These are phyloP conservation scores for Bjerkandera adusta DNA, from an alignment of 1,284 basidiomycete species.

Conservation along the genomic window DNA sequence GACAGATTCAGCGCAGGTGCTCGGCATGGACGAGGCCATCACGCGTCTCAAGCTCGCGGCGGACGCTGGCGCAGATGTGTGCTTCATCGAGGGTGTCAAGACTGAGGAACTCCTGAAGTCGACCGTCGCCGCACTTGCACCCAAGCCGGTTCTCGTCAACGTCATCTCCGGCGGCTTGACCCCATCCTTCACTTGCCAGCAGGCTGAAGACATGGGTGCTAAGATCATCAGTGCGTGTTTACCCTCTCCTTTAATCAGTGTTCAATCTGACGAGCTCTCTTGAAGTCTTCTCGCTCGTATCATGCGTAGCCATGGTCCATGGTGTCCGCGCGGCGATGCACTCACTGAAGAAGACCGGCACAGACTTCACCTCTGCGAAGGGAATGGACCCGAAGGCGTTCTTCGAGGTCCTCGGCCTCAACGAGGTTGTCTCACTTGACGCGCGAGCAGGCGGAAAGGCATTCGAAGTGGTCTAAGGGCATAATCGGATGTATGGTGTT, in stretches of 20 bases:
- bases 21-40: constrained; percentile 81
- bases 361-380: constrained; percentile 63
- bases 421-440: constrained; percentile 57
- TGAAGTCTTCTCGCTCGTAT: constrained; percentile 65
- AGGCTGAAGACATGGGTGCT: constrained; percentile 68
- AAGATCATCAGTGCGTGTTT: constrained; percentile 70
- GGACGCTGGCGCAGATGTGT: constrained; percentile 78
- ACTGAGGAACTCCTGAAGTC: constrained; percentile 62
- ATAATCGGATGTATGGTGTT: too few species aligned
- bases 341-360: constrained; percentile 72
- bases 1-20: constrained; percentile 78
- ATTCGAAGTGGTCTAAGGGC: constrained; percentile 49
- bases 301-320: constrained; percentile 71
- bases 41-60: constrained; percentile 67
- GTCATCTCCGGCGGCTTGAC: constrained; percentile 77
- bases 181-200: constrained; percentile 65
- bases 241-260: background rate
- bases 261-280: constrained; percentile 1
- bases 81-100: constrained; percentile 82
- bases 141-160: constrained; percentile 75
- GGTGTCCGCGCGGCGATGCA: constrained; percentile 71
- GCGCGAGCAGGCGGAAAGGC: constrained; percentile 58
- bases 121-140: constrained; percentile 65
- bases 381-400: constrained; percentile 78
- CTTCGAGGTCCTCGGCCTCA: constrained; percentile 71